These are phyloP conservation scores for Terana coerulea DNA, from an alignment of 768 basidiomycete genomes.

Conservation along the genomic window DNA sequence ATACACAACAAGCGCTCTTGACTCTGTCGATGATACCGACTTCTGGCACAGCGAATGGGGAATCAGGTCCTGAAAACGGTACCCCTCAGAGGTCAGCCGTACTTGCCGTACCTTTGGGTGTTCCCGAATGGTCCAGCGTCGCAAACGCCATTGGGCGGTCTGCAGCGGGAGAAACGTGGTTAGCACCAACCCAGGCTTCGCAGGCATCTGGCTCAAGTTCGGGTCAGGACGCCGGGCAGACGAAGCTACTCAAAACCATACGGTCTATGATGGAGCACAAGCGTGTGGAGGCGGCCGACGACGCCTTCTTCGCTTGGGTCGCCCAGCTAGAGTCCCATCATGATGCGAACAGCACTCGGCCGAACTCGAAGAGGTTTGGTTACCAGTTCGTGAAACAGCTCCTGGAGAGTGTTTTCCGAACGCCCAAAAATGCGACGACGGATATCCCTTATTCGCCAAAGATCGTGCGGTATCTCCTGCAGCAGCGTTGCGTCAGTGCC, in stretches of 20 bases:
- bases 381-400: conserved; percentile 61
- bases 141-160: conserved; percentile 59
- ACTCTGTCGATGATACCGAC: conserved; percentile 15
- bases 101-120: conserved; percentile 53
- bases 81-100: conserved; percentile 41
- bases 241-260: conserved; percentile 37
- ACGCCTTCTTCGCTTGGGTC: conserved; percentile 61
- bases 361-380: conserved; percentile 17
- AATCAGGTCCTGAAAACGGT: conserved; percentile 1
- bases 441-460: conserved; percentile 47
- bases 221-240: conserved; percentile 19
- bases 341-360: background rate
- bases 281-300: conserved; percentile 49
- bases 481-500: conserved; percentile 50
- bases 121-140: conserved; percentile 55
- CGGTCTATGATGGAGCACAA: conserved; percentile 38
- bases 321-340: conserved; percentile 23
- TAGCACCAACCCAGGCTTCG: conserved; percentile 22
- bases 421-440: conserved; percentile 25
- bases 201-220: background rate
- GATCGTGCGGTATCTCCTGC: conserved; percentile 54
- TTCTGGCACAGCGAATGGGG: background rate
- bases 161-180: conserved; percentile 42
- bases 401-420: conserved; percentile 46
- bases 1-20: conserved; percentile 13